A percentile compares a stretch with the other conserved stretches of the same genome.
Conservation (phyloP, 2,329 filamentous ascomycete species). For the Alternaria panax region DNA sequence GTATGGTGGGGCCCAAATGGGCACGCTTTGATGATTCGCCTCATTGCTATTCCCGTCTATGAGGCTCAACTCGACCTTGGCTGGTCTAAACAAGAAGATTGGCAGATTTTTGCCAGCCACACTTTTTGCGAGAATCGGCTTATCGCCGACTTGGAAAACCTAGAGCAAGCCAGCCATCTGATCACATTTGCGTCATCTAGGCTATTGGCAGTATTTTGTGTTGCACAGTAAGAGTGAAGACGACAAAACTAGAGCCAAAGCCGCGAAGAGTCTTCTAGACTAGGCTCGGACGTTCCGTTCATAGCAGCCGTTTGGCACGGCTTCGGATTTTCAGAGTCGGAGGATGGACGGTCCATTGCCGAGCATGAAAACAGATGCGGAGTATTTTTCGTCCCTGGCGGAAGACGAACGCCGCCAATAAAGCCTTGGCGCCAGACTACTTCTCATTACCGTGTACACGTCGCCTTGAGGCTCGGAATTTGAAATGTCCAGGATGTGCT, state of each 20-base stretch:
- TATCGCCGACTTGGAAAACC: not conserved
- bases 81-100: not conserved
- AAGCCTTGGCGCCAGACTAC: slow-evolving; percentile 14
- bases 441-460: slow-evolving; percentile 13
- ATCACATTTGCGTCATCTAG: not conserved
- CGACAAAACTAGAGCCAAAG: not conserved
- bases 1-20: slow-evolving; percentile 16
- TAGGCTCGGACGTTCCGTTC: not conserved
- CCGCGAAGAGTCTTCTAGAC: slow-evolving; percentile 1
- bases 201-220: slow-evolving; percentile 13
- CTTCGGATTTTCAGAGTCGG: slow-evolving; percentile 23
- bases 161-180: not conserved
- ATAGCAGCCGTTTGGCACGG: slow-evolving; percentile 3
- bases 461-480: slow-evolving; percentile 23
- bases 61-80: slow-evolving; percentile 5
- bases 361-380: slow-evolving; percentile 25
- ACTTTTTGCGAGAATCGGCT: not conserved
- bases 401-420: not conserved
- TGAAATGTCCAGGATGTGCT: slow-evolving; percentile 1
- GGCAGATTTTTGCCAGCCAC: slow-evolving; percentile 1
- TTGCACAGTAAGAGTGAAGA: not conserved
- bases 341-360: slow-evolving; percentile 28
- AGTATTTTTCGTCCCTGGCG: slow-evolving; percentile 28
- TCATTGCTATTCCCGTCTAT: slow-evolving; percentile 13
- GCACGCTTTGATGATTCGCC: slow-evolving; percentile 9